phyloP scores from a whole-genome alignment of 164 flowering plant species.

The Amborella trichopoda region DNA sequence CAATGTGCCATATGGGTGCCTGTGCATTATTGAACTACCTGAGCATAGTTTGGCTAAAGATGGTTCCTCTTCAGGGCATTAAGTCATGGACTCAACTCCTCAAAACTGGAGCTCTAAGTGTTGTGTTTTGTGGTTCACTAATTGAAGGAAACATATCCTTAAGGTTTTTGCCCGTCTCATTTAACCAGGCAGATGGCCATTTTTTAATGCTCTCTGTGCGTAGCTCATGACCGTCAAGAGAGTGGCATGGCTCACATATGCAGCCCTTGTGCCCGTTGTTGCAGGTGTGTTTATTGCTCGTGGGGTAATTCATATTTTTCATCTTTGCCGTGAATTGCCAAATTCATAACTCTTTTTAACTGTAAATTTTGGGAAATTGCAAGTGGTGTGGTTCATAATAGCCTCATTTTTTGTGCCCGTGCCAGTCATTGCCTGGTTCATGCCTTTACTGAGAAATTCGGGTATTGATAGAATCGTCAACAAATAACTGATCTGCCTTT shows the following conservation, averaged over 20 bases:
- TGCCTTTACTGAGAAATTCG: too few relatives aligned
- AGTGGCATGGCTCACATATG: conserved; percentile 73
- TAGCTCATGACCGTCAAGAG: conserved; percentile 51
- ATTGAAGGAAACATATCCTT: conserved; percentile 72
- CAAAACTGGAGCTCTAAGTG: conserved; percentile 46
- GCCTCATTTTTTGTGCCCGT: too few relatives aligned
- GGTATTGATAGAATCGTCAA: too few relatives aligned
- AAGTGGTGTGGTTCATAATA: too few relatives aligned
- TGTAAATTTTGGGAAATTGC: too few relatives aligned
- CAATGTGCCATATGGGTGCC: conserved; percentile 83
- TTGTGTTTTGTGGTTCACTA: conserved; percentile 62
- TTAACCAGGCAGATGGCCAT: conserved; percentile 84
- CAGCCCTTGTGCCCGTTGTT: conserved; percentile 67
- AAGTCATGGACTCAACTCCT: conserved; percentile 48
- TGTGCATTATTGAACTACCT: conserved; percentile 61
- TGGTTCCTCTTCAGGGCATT: conserved; percentile 48
- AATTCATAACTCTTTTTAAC: too few relatives aligned
- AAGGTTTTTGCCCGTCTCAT: conserved; percentile 58
- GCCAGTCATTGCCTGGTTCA: too few relatives aligned
- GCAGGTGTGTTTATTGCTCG: conserved; percentile 67
- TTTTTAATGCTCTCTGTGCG: conserved; percentile 67
- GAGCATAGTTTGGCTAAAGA: conserved; percentile 38
- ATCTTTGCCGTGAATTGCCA: too few relatives aligned
- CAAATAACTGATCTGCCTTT: too few relatives aligned
- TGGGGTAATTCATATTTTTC: too few relatives aligned